These are phyloP conservation scores for Phytopythium vexans DNA, from an alignment of 352 stramenopile species.

Conservation along the genomic window DNA sequence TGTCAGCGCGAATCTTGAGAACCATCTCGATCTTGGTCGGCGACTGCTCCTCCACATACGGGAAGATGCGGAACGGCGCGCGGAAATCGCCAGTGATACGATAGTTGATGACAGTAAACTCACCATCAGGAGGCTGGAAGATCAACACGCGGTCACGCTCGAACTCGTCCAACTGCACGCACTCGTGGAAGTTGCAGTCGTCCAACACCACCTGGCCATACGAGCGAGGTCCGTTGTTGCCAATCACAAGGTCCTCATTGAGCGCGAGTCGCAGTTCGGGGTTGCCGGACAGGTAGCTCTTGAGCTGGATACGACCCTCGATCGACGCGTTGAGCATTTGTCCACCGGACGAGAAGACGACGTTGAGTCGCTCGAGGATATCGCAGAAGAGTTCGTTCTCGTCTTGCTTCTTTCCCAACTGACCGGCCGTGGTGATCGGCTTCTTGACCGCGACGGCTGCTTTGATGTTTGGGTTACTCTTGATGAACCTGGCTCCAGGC, in stretches of 20 bases:
- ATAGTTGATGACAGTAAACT: conserved; percentile 96
- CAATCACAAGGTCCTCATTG: conserved; percentile 97
- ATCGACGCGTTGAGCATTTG: conserved; percentile 98
- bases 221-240: conserved; percentile 65
- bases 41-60: conserved; percentile 94
- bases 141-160: conserved; percentile 87
- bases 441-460: conserved; percentile 88
- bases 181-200: conserved; percentile 99
- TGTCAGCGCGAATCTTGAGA: conserved; percentile 91
- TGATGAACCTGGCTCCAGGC: conserved; percentile 88
- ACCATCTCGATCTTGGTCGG: conserved; percentile 94
- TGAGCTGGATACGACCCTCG: conserved; percentile 98
- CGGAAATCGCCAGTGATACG: conserved; percentile 97
- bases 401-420: conserved; percentile 77
- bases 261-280: conserved; percentile 95
- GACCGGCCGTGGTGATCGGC: conserved; percentile 65
- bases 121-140: conserved; percentile 80
- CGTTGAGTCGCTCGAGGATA: conserved; percentile 97
- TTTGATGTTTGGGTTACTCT: conserved; percentile 74
- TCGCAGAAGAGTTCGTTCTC: conserved; percentile 99
- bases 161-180: conserved; percentile 96
- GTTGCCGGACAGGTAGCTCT: conserved; percentile 98
- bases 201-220: conserved; percentile 95
- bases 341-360: conserved; percentile 96
- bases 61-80: conserved; percentile 97